phyloP scores from a whole-genome alignment of 1,284 basidiomycete genomes.

The Ustilago shanxiensis region DNA sequence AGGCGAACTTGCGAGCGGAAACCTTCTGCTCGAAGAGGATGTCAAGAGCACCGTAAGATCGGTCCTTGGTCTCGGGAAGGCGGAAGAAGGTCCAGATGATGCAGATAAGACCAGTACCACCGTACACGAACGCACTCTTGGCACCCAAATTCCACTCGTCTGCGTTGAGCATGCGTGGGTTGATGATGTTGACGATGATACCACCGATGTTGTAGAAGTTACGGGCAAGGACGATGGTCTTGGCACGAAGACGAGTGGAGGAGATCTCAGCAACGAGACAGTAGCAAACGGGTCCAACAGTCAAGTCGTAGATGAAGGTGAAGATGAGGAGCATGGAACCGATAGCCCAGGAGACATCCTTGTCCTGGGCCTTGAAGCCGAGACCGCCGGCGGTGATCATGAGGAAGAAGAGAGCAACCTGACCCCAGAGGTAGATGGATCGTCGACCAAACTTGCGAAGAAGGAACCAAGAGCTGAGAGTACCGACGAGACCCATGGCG shows the following conservation, averaged over 20 bases:
- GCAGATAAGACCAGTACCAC: constrained; percentile 69
- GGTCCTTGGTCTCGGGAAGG: constrained; percentile 71
- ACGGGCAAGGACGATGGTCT: constrained; percentile 74
- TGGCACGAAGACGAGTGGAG: constrained; percentile 73
- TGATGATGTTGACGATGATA: constrained; percentile 71
- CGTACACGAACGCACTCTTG: constrained; percentile 71
- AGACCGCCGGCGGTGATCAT: constrained; percentile 73
- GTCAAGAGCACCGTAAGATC: constrained; percentile 72
- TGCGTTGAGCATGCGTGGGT: constrained; percentile 72
- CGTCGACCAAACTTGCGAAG: constrained; percentile 71
- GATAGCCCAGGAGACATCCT: constrained; percentile 67
- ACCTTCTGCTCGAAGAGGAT: constrained; percentile 70
- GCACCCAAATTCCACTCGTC: constrained; percentile 72
- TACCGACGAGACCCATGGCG: constrained; percentile 70
- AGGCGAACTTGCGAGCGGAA: constrained; percentile 69
- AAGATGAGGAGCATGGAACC: constrained; percentile 72
- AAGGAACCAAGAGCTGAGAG: constrained; percentile 71
- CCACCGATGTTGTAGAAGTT: constrained; percentile 71
- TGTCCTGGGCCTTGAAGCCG: constrained; percentile 36
- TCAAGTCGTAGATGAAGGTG: constrained; percentile 71
- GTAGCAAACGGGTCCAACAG: constrained; percentile 71
- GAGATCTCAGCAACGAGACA: constrained; percentile 73
- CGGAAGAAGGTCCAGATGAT: constrained; percentile 70
- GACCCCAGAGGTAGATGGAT: constrained; percentile 73
- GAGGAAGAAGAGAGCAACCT: constrained; percentile 70